Percentiles rank a stretch among this genome's conserved stretches.
These are phyloP conservation scores for Phytophthora sojae DNA, from an alignment of 352 stramenopile genomes.

Conservation along the genomic window DNA sequence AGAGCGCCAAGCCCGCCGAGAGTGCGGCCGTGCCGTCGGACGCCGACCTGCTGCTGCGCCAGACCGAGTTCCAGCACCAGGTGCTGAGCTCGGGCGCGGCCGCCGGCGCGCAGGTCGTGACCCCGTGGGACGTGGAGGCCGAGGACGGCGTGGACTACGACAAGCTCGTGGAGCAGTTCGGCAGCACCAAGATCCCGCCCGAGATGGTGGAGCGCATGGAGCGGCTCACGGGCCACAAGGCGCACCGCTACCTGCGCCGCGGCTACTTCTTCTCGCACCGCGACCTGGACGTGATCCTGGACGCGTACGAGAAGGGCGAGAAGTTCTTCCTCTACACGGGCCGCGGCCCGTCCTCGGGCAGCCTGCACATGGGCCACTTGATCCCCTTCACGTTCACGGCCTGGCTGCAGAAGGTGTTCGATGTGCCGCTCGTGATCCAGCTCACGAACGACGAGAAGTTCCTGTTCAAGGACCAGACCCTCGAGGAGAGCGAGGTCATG, in stretches of 20 bases:
- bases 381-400: slow-evolving; percentile 99
- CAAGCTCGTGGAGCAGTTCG: slow-evolving; percentile 99
- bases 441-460: slow-evolving; percentile 99
- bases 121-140: slow-evolving; percentile 94
- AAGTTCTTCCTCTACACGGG: slow-evolving; percentile 99
- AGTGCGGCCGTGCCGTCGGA: slow-evolving; percentile 64
- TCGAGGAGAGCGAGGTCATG: slow-evolving; percentile 91
- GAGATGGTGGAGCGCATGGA: slow-evolving; percentile 96
- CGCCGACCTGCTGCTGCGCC: slow-evolving; percentile 70
- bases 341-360: slow-evolving; percentile 95
- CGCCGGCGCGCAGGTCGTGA: slow-evolving; percentile 84
- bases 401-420: slow-evolving; percentile 98
- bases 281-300: slow-evolving; percentile 96
- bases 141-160: slow-evolving; percentile 98
- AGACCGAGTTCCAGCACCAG: slow-evolving; percentile 80
- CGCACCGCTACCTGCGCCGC: slow-evolving; percentile 97
- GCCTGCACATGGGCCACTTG: slow-evolving; percentile 99
- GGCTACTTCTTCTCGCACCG: slow-evolving; percentile 99
- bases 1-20: slow-evolving; percentile 76
- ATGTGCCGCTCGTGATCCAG: slow-evolving; percentile 99
- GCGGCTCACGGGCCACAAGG: slow-evolving; percentile 92
- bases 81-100: slow-evolving; percentile 58
- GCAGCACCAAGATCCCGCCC: slow-evolving; percentile 94
- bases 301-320: slow-evolving; percentile 95
- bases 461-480: slow-evolving; percentile 98